Evolutionary conservation across 768 basidiomycete species (phyloP).

Genomic region (Cystobasidium onofrii): DNA sequence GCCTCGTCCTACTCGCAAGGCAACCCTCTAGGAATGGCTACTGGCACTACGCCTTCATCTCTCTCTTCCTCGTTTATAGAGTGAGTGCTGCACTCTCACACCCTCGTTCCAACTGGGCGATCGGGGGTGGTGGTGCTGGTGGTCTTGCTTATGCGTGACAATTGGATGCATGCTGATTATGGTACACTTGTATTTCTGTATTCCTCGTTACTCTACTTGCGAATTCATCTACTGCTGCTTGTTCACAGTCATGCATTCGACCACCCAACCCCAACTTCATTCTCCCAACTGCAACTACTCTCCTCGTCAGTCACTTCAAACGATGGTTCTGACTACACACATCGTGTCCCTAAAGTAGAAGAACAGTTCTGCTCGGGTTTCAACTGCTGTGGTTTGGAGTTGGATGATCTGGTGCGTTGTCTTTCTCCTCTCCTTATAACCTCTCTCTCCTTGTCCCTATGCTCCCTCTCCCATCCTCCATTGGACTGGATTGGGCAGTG

Average conservation of each 20-base stretch:
- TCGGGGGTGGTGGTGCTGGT: too few relatives aligned
- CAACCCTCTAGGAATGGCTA: constrained; percentile 3
- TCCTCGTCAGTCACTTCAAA: constrained; percentile 40
- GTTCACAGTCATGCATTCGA: constrained; percentile 31
- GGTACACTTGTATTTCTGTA: too few relatives aligned
- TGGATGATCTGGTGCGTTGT: constrained; percentile 53
- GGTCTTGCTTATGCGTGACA: not conserved
- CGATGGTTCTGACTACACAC: constrained; percentile 40
- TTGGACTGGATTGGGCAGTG: not conserved
- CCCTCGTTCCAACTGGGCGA: too few relatives aligned
- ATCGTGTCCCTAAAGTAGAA: constrained; percentile 41
- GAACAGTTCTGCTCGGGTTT: constrained; percentile 63
- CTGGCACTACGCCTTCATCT: constrained; percentile 16
- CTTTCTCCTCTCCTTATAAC: not conserved
- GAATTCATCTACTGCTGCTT: not conserved
- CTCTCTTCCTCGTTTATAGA: constrained; percentile 24
- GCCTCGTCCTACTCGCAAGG: constrained; percentile 22
- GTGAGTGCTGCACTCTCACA: too few relatives aligned
- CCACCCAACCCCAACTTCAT: constrained; percentile 34
- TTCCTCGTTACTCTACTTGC: not conserved
- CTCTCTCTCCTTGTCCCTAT: not conserved
- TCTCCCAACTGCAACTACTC: constrained; percentile 34
- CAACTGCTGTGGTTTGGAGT: constrained; percentile 74
- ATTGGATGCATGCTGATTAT: too few relatives aligned
- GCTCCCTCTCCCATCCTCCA: not conserved